Conservation (phyloP, 2,329 filamentous ascomycete genomes). For the Penicillium sp. region DNA sequence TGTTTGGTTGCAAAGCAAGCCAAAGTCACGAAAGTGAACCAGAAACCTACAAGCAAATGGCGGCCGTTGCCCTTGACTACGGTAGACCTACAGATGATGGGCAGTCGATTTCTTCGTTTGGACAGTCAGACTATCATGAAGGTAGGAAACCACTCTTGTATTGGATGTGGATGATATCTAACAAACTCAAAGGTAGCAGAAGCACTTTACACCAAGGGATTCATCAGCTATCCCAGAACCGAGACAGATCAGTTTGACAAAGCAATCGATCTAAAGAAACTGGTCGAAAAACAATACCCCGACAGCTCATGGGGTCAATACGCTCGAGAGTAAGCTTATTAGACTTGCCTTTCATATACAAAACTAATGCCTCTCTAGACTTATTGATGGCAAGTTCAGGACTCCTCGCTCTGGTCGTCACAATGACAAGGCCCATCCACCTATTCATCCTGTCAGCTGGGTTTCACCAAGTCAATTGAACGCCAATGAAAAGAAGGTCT, state of each 20-base stretch:
- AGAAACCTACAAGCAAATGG: slow-evolving; percentile 91
- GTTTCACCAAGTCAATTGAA: slow-evolving; percentile 62
- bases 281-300: slow-evolving; percentile 81
- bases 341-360: background rate
- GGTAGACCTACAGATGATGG: slow-evolving; percentile 94
- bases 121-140: slow-evolving; percentile 88
- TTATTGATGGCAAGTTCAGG: slow-evolving; percentile 74
- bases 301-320: slow-evolving; percentile 77
- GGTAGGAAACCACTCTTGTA: slow-evolving; percentile 35
- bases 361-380: slow-evolving; percentile 33
- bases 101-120: slow-evolving; percentile 84
- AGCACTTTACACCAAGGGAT: slow-evolving; percentile 85
- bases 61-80: slow-evolving; percentile 92
- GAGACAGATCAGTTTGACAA: slow-evolving; percentile 95
- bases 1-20: slow-evolving; percentile 76
- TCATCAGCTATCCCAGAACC: slow-evolving; percentile 95
- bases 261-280: slow-evolving; percentile 75
- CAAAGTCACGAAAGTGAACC: slow-evolving; percentile 78
- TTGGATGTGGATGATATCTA: background rate
- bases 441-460: slow-evolving; percentile 93
- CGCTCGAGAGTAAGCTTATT: slow-evolving; percentile 60
- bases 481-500: slow-evolving; percentile 71
- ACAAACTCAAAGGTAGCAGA: slow-evolving; percentile 61
- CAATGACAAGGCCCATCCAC: slow-evolving; percentile 96
- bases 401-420: slow-evolving; percentile 79